A percentile compares a stretch with the other conserved stretches of the same genome.
These are phyloP conservation scores for Colletotrichum higginsianum DNA, from an alignment of 2,329 filamentous ascomycete genomes.

Conservation along the genomic window DNA sequence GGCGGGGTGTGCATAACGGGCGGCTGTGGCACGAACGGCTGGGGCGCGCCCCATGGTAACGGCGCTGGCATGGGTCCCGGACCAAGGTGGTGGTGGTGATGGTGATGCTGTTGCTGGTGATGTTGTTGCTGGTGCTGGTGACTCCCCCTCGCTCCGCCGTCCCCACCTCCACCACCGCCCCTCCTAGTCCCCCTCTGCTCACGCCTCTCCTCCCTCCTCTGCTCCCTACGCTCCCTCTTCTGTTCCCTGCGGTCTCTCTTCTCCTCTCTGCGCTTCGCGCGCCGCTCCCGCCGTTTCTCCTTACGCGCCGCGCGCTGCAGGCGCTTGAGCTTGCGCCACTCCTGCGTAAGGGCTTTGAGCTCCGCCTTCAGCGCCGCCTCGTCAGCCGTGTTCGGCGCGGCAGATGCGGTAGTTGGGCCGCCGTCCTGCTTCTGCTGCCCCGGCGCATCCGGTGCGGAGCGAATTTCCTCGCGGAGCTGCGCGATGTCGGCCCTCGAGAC, in stretches of 20 bases:
- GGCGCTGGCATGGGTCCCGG: constrained; percentile 5
- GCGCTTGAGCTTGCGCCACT: constrained; percentile 57
- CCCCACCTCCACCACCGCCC: constrained; percentile 37
- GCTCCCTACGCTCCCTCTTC: constrained; percentile 51
- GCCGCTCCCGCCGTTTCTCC: constrained; percentile 47
- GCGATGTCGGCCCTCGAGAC: constrained; percentile 62
- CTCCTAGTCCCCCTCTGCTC: constrained; percentile 50
- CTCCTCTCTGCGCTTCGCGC: constrained; percentile 49
- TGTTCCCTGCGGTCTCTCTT: constrained; percentile 50
- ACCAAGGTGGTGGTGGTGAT: constrained; percentile 18
- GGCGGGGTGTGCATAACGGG: constrained; percentile 23
- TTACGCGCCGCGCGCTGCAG: constrained; percentile 51
- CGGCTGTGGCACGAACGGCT: constrained; percentile 19
- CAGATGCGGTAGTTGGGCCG: neutral
- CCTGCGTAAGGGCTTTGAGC: constrained; percentile 60
- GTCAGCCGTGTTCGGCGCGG: constrained; percentile 46
- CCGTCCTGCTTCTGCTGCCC: neutral
- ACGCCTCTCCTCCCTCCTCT: constrained; percentile 49
- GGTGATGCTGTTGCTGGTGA: constrained; percentile 22
- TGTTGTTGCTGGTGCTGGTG: constrained; percentile 17
- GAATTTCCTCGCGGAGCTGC: constrained; percentile 25
- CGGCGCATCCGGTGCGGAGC: constrained; percentile 10
- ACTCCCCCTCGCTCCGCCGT: neutral
- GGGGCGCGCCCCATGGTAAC: constrained; percentile 21
- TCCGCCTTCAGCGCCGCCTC: constrained; percentile 57